Percentiles rank a stretch among this genome's conserved stretches.
Evolutionary conservation across 2,329 filamentous ascomycete genomes (phyloP).

Genomic region (Aspergillus latus): DNA sequence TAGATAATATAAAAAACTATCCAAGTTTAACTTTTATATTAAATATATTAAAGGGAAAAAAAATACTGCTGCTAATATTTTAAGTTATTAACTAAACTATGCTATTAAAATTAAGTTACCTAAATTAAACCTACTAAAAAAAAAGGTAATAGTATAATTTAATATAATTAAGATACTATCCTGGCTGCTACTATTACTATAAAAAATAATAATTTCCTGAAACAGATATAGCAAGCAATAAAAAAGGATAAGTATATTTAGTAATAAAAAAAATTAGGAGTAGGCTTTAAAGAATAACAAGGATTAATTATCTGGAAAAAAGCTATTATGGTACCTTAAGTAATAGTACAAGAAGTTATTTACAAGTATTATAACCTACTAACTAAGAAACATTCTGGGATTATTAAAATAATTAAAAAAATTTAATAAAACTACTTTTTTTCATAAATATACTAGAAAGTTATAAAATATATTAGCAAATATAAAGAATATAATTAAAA

Average conservation of each 20-base stretch:
- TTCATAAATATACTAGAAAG: background rate
- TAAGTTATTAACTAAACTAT: background rate
- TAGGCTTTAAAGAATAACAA: background rate
- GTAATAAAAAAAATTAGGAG: background rate
- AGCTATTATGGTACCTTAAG: background rate
- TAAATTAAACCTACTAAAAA: background rate
- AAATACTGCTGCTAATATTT: background rate
- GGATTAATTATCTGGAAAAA: background rate
- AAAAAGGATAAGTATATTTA: too few relatives aligned
- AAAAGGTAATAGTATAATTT: background rate
- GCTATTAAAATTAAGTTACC: too few relatives aligned
- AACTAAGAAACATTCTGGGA: too few relatives aligned
- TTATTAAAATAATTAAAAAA: too few relatives aligned
- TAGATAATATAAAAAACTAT: background rate
- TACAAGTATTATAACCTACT: background rate
- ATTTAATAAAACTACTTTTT: too few relatives aligned
- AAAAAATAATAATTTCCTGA: background rate
- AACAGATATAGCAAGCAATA: background rate
- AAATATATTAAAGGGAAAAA: background rate
- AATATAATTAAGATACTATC: too few relatives aligned
- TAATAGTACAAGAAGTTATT: background rate
- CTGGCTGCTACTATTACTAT: background rate
- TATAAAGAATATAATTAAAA: too few relatives aligned
- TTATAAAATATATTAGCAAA: background rate
- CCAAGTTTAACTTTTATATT: background rate